Evolutionary conservation across 148 eudicot genomes (phyloP).

Genomic region (Chenopodium berlandieri): DNA sequence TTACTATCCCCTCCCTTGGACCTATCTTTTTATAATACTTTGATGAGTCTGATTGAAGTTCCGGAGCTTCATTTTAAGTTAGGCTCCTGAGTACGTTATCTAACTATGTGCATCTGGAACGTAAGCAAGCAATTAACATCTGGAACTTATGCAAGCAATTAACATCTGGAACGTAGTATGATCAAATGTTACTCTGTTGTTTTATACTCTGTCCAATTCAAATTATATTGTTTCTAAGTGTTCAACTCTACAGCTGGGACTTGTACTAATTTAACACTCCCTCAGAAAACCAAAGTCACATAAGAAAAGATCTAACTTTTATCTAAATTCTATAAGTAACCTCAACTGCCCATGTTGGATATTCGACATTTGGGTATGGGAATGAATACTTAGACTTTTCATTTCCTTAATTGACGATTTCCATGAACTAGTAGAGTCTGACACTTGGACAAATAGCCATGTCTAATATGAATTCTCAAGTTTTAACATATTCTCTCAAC

Average conservation of each 20-base stretch:
- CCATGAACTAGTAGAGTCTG: no score
- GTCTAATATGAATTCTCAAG: no score
- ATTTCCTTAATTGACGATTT: no score
- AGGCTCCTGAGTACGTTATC: background rate
- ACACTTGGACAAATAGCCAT: no score
- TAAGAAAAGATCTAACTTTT: background rate
- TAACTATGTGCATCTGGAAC: background rate
- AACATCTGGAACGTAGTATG: background rate
- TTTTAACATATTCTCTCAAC: no score
- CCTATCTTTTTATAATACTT: background rate
- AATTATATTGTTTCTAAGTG: background rate
- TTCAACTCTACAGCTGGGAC: conserved; percentile 2
- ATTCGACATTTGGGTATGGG: no score
- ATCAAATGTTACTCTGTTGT: no score
- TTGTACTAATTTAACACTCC: background rate
- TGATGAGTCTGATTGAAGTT: background rate
- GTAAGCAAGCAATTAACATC: background rate
- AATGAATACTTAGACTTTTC: no score
- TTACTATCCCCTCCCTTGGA: background rate
- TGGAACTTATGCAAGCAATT: no score
- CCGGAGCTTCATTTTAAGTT: background rate
- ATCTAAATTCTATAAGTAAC: background rate
- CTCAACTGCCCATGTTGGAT: no score
- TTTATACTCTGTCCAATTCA: background rate
- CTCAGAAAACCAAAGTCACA: conserved; percentile 2